phyloP scores from a whole-genome alignment of 2,329 filamentous ascomycete genomes.

The Dothistroma septosporum region DNA sequence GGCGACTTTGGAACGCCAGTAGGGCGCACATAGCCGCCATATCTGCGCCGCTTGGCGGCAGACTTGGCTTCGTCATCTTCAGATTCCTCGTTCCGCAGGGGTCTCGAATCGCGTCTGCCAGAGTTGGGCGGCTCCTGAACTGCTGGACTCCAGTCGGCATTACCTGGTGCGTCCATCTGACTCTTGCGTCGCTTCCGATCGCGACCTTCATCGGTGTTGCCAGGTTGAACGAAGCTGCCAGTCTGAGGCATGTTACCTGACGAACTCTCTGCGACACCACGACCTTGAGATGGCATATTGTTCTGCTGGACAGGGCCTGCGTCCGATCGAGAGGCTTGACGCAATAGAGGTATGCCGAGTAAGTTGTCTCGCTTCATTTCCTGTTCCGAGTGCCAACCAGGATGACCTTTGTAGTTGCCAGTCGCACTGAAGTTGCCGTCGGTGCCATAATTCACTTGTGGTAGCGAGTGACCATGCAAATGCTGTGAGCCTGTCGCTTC shows the following conservation, averaged over 20 bases:
- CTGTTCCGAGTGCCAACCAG: not conserved
- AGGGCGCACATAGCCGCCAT: not conserved
- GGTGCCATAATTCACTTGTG: not conserved
- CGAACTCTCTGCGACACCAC: not conserved
- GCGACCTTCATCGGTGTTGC: not conserved
- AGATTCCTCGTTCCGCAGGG: not conserved
- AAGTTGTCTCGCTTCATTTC: not conserved
- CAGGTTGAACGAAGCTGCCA: not conserved
- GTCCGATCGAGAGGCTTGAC: not conserved
- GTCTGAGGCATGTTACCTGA: constrained; percentile 2
- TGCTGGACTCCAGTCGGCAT: not conserved
- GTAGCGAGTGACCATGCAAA: not conserved
- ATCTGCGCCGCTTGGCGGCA: constrained; percentile 2
- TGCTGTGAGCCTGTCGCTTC: not conserved
- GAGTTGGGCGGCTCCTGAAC: not conserved
- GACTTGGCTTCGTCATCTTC: not conserved
- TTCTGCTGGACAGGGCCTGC: not conserved
- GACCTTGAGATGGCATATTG: not conserved
- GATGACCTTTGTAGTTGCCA: not conserved
- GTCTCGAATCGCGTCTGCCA: not conserved
- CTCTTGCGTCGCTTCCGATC: constrained; percentile 11
- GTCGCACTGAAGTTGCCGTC: not conserved
- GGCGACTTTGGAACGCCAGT: constrained; percentile 2
- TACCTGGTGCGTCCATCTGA: constrained; percentile 1
- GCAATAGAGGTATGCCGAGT: not conserved